Evolutionary conservation across 2,329 filamentous ascomycete genomes (phyloP), one percentile per base, ranked within the genome.

Genomic region (Rugonectria rugulosa): DNA sequence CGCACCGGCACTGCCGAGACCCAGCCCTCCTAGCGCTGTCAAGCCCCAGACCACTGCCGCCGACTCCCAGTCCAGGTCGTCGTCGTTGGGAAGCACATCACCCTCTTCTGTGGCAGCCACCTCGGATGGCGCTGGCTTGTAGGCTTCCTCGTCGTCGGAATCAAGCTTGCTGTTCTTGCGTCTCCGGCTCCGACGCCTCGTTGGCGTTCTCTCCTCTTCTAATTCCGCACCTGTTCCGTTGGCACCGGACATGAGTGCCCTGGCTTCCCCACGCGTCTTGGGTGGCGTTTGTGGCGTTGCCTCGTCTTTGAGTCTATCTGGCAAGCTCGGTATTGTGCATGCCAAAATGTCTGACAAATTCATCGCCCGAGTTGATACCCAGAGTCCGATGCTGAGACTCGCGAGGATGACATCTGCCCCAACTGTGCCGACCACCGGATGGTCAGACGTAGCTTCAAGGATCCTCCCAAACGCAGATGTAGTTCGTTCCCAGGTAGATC

Each of bases 321-420:
- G 38, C n/a, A 45, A 49, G 43, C 47, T 43, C 2, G 75, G 75
- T 3, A 74, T 66, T 15, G 69, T 68, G 1, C 70, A 72, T 15
- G 63, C 64, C 11, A 86, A 65, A 60, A 87, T 81, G 9, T 79
- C 74, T n/a, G 73, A 70, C 0, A 79, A 75, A 60, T 84, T 78
- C 3, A 82, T 72, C 19, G 79, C 77, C 26, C 83, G 75, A 2
- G 81, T 75, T 34, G 82, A 82, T n/a, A 81, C 79, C 84, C 85
- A 88, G 2, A 81, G 53, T 1, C 83, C 78, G n/a, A 87, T 68
- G 52, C 79, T 81, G 12, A 83, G 55, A 2, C 76, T 74, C 19
- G 80, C 83, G 29, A 87, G 73, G 12, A 88, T 66, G 2, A 85
- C 84, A 68, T 89, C 86, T 70, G 80, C 81, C 6, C 80, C 82